Percentiles rank a stretch among this genome's conserved stretches.
Conservation (phyloP, 495 filamentous ascomycete genomes). For the Glutinoglossum americanum region DNA sequence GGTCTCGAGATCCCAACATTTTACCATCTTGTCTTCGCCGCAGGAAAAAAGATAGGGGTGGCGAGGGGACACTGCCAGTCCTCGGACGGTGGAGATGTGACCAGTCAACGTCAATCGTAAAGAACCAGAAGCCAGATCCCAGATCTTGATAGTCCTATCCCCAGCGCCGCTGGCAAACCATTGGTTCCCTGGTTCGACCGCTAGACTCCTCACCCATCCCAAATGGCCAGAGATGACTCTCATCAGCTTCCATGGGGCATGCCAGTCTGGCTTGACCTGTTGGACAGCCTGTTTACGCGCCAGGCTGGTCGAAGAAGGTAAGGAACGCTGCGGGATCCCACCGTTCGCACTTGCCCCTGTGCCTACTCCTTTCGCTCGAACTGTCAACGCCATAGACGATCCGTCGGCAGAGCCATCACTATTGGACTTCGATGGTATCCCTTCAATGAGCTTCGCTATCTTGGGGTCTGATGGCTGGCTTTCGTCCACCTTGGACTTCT, state of each 20-base stretch:
- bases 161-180: constrained; percentile 96
- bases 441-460: constrained; percentile 50
- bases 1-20: constrained; percentile 97
- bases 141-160: constrained; percentile 96
- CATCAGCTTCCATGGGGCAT: constrained; percentile 96
- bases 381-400: constrained; percentile 37
- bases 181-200: constrained; percentile 87
- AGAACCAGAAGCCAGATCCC: constrained; percentile 75
- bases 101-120: constrained; percentile 79
- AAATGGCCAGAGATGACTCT: constrained; percentile 90
- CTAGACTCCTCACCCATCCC: constrained; percentile 83
- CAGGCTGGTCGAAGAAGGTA: constrained; percentile 35
- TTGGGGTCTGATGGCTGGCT: constrained; percentile 31
- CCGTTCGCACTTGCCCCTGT: constrained; percentile 23
- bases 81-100: constrained; percentile 91
- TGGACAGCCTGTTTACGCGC: constrained; percentile 44
- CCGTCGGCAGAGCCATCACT: constrained; percentile 14
- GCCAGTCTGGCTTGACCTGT: constrained; percentile 77
- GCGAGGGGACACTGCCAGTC: constrained; percentile 75
- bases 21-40: constrained; percentile 99
- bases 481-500: constrained; percentile 27
- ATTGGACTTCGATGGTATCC: constrained; percentile 26
- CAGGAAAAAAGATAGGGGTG: constrained; percentile 97
- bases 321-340: constrained; percentile 23
- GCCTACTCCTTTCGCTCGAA: constrained; percentile 16